Percentiles rank a stretch among this genome's conserved stretches.
Evolutionary conservation across 805 yeast genomes (phyloP).

Genomic region (Candida boleticola): DNA sequence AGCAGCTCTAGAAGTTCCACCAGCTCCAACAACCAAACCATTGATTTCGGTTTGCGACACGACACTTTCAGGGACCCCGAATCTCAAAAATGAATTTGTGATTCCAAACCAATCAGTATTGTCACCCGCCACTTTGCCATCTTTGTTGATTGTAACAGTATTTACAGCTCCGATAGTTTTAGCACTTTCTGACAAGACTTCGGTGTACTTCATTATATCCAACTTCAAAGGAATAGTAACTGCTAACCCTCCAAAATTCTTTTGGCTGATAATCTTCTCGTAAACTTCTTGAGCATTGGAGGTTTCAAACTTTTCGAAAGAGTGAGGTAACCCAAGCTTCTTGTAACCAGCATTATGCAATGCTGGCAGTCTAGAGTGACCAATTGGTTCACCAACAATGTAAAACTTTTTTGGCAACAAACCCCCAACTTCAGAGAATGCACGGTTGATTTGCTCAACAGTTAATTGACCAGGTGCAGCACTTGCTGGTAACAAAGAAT

Average conservation of each 20-base stretch:
- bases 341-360: constrained; percentile 80
- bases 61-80: constrained; percentile 54
- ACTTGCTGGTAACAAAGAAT: constrained; percentile 59
- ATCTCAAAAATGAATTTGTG: constrained; percentile 56
- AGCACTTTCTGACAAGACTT: constrained; percentile 74
- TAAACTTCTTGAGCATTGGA: constrained; percentile 56
- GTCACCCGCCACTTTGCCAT: constrained; percentile 64
- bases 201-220: constrained; percentile 67
- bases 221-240: constrained; percentile 92
- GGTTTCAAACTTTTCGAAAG: constrained; percentile 67
- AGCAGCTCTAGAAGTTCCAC: constrained; percentile 97
- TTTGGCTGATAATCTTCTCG: constrained; percentile 42
- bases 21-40: constrained; percentile 92
- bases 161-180: constrained; percentile 88
- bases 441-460: constrained; percentile 59
- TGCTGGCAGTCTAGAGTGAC: constrained; percentile 86
- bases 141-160: constrained; percentile 62
- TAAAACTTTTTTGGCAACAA: constrained; percentile 55
- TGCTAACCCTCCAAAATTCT: constrained; percentile 85
- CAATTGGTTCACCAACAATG: constrained; percentile 78
- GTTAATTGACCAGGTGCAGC: constrained; percentile 82
- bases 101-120: constrained; percentile 98
- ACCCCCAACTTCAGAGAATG: constrained; percentile 62
- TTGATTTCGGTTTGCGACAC: constrained; percentile 29
- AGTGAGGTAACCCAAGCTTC: constrained; percentile 74